phyloP scores from a whole-genome alignment of 176 grass and related monocot genomes.

The Calamus simplicifolius region DNA sequence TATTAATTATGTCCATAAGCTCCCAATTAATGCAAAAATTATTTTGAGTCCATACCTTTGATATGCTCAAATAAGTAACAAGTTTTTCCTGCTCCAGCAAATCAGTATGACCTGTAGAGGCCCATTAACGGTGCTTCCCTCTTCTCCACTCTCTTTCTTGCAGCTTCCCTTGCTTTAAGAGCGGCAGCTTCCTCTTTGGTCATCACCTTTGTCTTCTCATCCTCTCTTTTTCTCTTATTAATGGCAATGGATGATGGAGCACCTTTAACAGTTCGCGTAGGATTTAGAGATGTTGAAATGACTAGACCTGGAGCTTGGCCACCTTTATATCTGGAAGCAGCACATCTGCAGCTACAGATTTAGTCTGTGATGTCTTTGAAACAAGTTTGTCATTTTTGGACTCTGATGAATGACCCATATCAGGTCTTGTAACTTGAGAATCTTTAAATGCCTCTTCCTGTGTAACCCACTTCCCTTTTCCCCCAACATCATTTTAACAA shows the following conservation, averaged over 20 bases:
- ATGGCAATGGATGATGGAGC: conserved; percentile 34
- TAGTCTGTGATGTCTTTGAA: conserved; percentile 20
- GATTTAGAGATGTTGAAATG: conserved; percentile 54
- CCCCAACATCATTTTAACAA: conserved; percentile 11
- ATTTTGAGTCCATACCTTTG: no score
- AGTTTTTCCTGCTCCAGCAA: no score
- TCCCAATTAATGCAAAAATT: no score
- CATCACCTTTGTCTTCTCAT: conserved; percentile 48
- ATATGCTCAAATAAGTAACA: no score
- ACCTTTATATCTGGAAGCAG: conserved; percentile 30
- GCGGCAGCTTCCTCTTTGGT: conserved; percentile 81
- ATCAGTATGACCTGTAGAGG: conserved; percentile 49
- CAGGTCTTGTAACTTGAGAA: conserved; percentile 26
- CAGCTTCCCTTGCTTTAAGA: conserved; percentile 64
- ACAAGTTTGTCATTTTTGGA: no score
- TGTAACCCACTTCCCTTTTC: conserved; percentile 67
- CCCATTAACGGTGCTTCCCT: conserved; percentile 87
- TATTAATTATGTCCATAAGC: no score
- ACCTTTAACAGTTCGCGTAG: conserved; percentile 52
- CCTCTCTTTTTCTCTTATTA: conserved; percentile 76
- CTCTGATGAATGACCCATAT: conserved; percentile 27
- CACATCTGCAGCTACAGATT: not conserved
- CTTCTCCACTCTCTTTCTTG: conserved; percentile 68
- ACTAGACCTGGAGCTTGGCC: conserved; percentile 58
- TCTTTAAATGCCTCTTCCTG: conserved; percentile 71